Conservation (phyloP, 352 stramenopile species). For the Phytophthora multivora region DNA sequence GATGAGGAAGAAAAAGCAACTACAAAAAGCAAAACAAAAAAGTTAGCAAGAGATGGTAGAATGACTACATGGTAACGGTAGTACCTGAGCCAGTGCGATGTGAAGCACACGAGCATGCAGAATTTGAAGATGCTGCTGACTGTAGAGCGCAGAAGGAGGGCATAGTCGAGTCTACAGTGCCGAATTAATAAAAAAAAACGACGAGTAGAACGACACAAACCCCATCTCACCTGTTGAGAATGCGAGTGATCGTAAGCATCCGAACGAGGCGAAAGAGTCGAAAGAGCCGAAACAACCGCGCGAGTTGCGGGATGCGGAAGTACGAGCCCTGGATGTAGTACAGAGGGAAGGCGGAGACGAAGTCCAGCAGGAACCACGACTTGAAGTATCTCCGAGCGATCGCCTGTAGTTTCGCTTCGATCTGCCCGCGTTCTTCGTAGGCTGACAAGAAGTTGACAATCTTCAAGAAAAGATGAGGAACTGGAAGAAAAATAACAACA, state of each 20-base stretch:
- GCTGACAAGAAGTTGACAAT: slow-evolving; percentile 76
- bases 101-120: slow-evolving; percentile 77
- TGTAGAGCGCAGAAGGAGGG: slow-evolving; percentile 71
- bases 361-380: slow-evolving; percentile 79
- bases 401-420: slow-evolving; percentile 47
- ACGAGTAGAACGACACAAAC: not conserved
- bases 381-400: slow-evolving; percentile 68
- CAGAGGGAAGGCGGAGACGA: slow-evolving; percentile 76
- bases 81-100: slow-evolving; percentile 81
- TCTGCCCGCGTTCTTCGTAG: slow-evolving; percentile 61
- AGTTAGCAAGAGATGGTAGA: not conserved
- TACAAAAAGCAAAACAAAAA: slow-evolving; percentile 17
- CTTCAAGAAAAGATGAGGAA: slow-evolving; percentile 18
- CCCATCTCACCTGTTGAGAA: slow-evolving; percentile 54
- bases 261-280: slow-evolving; percentile 64
- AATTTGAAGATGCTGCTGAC: slow-evolving; percentile 84
- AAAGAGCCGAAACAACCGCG: slow-evolving; percentile 66
- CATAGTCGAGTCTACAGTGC: slow-evolving; percentile 59
- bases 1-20: slow-evolving; percentile 69
- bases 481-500: not conserved
- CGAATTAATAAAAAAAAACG: not conserved
- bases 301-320: slow-evolving; percentile 64
- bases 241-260: slow-evolving; percentile 76
- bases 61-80: too few species aligned
- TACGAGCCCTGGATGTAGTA: slow-evolving; percentile 70